phyloP scores from a whole-genome alignment of 148 eudicot genomes.

The Tetragonia tetragonoides region DNA sequence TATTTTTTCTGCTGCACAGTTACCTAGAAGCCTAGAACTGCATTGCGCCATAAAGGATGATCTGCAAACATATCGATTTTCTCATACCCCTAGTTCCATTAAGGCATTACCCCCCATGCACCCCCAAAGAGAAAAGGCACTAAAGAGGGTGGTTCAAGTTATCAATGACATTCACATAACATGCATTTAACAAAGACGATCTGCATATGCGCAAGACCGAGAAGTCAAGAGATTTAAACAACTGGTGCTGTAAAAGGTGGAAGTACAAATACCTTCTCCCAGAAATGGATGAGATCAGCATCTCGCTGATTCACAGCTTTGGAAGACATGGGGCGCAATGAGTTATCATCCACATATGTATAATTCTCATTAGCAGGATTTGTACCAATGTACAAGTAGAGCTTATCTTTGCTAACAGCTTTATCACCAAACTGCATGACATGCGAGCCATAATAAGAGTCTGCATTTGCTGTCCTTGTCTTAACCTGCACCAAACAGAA shows the following conservation, averaged over 20 bases:
- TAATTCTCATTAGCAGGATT: constrained; percentile 88
- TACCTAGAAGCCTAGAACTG: no score
- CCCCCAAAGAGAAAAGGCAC: background rate
- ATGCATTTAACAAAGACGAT: background rate
- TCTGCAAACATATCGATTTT: no score
- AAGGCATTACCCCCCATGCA: no score
- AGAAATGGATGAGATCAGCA: constrained; percentile 95
- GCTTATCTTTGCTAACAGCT: constrained; percentile 50
- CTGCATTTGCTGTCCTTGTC: constrained; percentile 61
- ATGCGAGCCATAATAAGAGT: constrained; percentile 77
- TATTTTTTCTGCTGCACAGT: no score
- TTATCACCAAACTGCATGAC: constrained; percentile 94
- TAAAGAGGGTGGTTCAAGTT: background rate
- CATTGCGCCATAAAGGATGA: no score
- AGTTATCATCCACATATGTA: constrained; percentile 55
- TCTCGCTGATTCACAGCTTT: constrained; percentile 92
- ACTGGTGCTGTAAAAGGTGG: background rate
- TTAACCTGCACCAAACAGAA: constrained; percentile 54
- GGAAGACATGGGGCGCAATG: constrained; percentile 41
- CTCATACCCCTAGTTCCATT: no score
- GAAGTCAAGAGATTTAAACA: background rate
- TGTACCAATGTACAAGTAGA: constrained; percentile 73
- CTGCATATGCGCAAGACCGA: background rate
- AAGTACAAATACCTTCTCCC: constrained; percentile 72
- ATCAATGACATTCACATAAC: background rate